Conservation (phyloP, 2,329 filamentous ascomycete species). For the Paraphaeosphaeria sporulosa region DNA sequence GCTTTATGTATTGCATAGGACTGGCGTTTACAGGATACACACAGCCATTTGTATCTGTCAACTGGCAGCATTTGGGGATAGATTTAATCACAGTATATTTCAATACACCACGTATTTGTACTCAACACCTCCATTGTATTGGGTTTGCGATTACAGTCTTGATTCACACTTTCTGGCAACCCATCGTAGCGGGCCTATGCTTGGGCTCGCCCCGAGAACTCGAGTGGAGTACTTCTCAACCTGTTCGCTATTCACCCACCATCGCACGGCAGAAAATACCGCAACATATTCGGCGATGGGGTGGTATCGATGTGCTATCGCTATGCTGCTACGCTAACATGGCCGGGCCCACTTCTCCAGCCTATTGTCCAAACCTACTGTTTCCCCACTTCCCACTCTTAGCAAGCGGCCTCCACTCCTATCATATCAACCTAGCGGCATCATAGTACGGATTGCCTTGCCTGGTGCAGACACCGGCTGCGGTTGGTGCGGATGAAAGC, state of each 20-base stretch:
- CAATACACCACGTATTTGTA: neutral
- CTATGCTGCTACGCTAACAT: neutral
- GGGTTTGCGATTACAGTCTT: neutral
- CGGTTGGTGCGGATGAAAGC: neutral
- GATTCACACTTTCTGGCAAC: neutral
- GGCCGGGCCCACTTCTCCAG: conserved; percentile 2
- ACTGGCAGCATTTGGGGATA: neutral
- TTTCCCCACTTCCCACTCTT: conserved; percentile 7
- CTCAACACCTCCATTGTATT: neutral
- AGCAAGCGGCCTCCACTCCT: conserved; percentile 1
- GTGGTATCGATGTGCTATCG: neutral
- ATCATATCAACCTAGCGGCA: neutral
- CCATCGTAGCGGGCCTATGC: neutral
- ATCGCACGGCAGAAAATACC: neutral
- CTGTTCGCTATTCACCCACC: neutral
- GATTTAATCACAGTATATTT: neutral
- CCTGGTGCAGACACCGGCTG: neutral
- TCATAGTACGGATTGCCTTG: neutral
- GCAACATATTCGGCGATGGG: neutral
- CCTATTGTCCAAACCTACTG: neutral
- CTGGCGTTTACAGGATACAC: conserved; percentile 2
- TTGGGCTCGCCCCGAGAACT: neutral
- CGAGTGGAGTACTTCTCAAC: neutral
- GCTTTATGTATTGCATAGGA: conserved; percentile 3
- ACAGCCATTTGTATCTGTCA: neutral